Conservation (phyloP, 768 basidiomycete species). For the Macrolepiota fuliginosa region DNA sequence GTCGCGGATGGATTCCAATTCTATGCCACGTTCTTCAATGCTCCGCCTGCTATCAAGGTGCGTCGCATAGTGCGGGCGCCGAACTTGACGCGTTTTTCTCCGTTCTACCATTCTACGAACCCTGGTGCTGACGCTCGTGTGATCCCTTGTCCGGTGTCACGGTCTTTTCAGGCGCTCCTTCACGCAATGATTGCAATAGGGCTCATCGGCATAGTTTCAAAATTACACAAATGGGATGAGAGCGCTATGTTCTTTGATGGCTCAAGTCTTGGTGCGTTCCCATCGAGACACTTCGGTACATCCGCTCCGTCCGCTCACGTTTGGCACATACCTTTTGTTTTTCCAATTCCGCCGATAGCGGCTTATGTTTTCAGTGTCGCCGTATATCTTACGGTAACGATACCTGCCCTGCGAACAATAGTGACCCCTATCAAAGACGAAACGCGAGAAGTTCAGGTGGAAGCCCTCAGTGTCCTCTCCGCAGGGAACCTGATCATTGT, state of each 20-base stretch:
- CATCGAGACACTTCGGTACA: not conserved
- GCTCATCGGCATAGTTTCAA: conserved; percentile 69
- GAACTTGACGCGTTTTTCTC: not conserved
- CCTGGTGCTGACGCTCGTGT: not conserved
- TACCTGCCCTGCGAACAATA: conserved; percentile 77
- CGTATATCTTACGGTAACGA: conserved; percentile 80
- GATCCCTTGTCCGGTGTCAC: not conserved
- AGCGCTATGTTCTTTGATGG: conserved; percentile 96
- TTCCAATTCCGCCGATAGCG: conserved; percentile 37
- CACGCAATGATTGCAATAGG: conserved; percentile 85
- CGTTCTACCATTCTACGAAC: not conserved
- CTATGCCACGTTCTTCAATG: conserved; percentile 90
- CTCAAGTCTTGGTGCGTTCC: conserved; percentile 69
- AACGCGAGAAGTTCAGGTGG: conserved; percentile 62
- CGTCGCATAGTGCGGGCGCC: conserved; percentile 13
- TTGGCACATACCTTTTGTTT: not conserved
- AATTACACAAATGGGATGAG: conserved; percentile 86
- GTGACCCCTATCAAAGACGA: conserved; percentile 58
- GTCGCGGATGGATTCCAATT: conserved; percentile 82
- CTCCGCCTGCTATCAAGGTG: conserved; percentile 93
- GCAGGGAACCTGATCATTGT: conserved; percentile 89
- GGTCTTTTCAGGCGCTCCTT: conserved; percentile 62
- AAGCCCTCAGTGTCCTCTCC: conserved; percentile 77
- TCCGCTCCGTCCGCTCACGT: not conserved
- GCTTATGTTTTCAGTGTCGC: conserved; percentile 74